Percentiles rank a stretch among this genome's conserved stretches.
Evolutionary conservation across 345 rosid genomes (phyloP).

Genomic region (Theobroma cacao): DNA sequence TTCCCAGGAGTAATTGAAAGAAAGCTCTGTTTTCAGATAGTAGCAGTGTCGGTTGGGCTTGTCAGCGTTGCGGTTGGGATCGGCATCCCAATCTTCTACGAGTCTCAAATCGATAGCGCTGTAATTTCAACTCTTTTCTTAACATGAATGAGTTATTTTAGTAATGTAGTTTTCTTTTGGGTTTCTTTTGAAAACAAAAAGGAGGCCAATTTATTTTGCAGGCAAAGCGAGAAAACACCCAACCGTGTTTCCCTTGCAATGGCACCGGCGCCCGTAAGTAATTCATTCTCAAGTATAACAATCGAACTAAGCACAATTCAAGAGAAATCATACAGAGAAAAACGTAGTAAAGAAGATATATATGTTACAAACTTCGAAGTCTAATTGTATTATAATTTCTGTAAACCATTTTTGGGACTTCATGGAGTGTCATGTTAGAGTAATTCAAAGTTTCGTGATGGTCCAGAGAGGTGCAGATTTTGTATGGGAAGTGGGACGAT

Average conservation of each 20-base stretch:
- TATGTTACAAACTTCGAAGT: background rate
- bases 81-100: constrained; percentile 84
- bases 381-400: too few relatives aligned
- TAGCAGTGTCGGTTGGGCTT: constrained; percentile 78
- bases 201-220: too few relatives aligned
- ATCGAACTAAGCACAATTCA: background rate
- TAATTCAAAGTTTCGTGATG: constrained; percentile 6
- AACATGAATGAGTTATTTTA: background rate
- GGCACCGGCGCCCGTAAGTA: constrained; percentile 92
- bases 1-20: too few relatives aligned
- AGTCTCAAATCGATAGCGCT: constrained; percentile 78
- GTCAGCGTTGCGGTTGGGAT: constrained; percentile 83
- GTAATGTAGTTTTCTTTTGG: too few relatives aligned
- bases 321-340: background rate
- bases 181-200: too few relatives aligned
- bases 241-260: constrained; percentile 91
- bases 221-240: constrained; percentile 87
- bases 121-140: constrained; percentile 35
- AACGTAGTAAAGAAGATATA: too few relatives aligned
- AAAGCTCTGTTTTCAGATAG: constrained; percentile 53
- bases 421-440: background rate
- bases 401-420: background rate
- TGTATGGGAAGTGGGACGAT: constrained; percentile 76
- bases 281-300: background rate
- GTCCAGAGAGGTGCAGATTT: constrained; percentile 79